Base-by-base conservation (phyloP, 441 rosid genomes). In the Gossypium aridum region DNA sequence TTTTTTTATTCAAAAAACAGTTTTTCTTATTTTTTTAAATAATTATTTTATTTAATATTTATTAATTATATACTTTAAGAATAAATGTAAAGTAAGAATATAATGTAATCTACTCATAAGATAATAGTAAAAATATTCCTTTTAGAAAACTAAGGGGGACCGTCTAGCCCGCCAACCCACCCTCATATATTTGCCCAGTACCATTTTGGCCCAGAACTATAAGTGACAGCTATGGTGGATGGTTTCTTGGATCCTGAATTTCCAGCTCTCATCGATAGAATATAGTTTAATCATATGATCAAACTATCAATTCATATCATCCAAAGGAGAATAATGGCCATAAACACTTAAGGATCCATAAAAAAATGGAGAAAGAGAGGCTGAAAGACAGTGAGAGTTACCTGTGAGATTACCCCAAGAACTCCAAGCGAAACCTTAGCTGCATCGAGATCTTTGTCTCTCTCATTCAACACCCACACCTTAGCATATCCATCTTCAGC, bases 401-500 rank as follows among this genome's bases (percentile, higher is more conserved):
- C 97, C 97, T 93, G 91, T 8, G 96, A 88, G 72, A 92, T 85
- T 57, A 90, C 94, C 3, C 98, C 98, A 51, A 93, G 96, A 76
- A 91, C 97, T 1, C 98, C 97, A 7, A 93, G 92, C 3, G 98
- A 90, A 67, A 93, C 94, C 80, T 80, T 88, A 5, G 85, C 90
- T 0, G 92, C 98, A 45, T 83, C 67, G 23, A 91, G 82, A 47
- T 91, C 92, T 19, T 70, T 45, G 7, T 77, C 55, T 7, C 6
- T 65, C 45, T 85, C 84, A 45, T 71, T 75, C 8, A 91, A 75
- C 7, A 71, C 79, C 75, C 92, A 76, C 16, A 92, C 84, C 72
- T 72, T 83, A 25, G 79, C 90, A 59, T 74, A 89, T 0, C 90
- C 96, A 7, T 91, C 87, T 0, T 69, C 78, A 7, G 77, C 70